Base-by-base conservation (phyloP, 176 grass and related monocot species). In the Oryza brachyantha region DNA sequence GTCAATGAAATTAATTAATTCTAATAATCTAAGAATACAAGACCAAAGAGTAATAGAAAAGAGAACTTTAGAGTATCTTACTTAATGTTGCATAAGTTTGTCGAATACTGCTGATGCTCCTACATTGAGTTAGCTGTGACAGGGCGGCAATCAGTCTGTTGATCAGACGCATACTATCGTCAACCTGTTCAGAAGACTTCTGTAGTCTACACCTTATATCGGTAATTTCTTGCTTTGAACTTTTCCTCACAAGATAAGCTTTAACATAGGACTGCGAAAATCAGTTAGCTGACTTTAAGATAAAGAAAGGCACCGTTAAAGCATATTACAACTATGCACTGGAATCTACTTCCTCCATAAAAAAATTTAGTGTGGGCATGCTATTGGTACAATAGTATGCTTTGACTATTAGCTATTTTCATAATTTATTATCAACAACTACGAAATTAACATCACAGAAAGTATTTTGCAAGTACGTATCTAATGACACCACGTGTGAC, bases 11-110 rank as follows among this genome's bases (percentile, higher is more conserved):
- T n/a, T 26, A 38, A 19, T 45, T 8, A 45, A 70, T 11, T 50
- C 5, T 42, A 29, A 70, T 14, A 35, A 78, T 39, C 50, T 31
- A 59, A 29, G 4, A 37, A 58, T n/a, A 67, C 52, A 34, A 22
- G 35, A 81, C 26, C 17, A 32, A 32, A 58, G 4, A 60, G 13
- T 41, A 26, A 36, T 21, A 78, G 2, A 63, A 59, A 35, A 13
- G 29, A 37, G 48, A 61, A 69, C 21, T 35, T 24, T 65, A 69
- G 29, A 78, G 76, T 71, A 57, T 64, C 55, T 90, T 93, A 93
- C 91, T 90, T 77, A 93, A 52, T 86, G 64, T 83, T 68, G 82
- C 71, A 54, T 82, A 93, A 70, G 73, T 80, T 79, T 80, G 82
- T 39, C 70, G 82, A 79, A 90, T 90, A 29, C 70, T 83, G 59